phyloP scores from a whole-genome alignment of 768 basidiomycete genomes.

The Podaxis sp. region DNA sequence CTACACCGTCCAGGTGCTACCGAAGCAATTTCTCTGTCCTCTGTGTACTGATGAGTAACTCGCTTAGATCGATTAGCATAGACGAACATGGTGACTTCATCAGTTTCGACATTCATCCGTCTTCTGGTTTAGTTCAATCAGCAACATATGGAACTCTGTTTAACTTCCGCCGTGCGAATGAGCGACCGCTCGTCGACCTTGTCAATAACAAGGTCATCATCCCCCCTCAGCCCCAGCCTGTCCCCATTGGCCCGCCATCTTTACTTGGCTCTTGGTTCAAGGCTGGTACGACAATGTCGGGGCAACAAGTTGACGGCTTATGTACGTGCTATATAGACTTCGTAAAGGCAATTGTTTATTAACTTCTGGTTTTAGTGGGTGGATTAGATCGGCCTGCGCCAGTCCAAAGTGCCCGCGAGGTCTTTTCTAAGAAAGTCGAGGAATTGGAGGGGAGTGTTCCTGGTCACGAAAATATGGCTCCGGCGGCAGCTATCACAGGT shows the following conservation, averaged over 20 bases:
- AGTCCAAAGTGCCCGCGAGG: conserved; percentile 18
- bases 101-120: conserved; percentile 32
- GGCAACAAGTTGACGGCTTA: conserved; percentile 55
- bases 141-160: conserved; percentile 57
- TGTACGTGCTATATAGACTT: conserved; percentile 32
- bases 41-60: background rate
- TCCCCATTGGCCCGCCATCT: conserved; percentile 54
- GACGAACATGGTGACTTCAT: conserved; percentile 56
- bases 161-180: conserved; percentile 46
- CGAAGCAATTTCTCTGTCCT: background rate
- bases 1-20: conserved; percentile 29
- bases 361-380: conserved; percentile 43
- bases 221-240: conserved; percentile 59
- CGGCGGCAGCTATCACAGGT: conserved; percentile 25
- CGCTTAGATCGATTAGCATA: conserved; percentile 31
- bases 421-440: conserved; percentile 4
- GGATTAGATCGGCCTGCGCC: conserved; percentile 59
- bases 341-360: background rate
- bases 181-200: conserved; percentile 50
- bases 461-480: conserved; percentile 12
- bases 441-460: conserved; percentile 7
- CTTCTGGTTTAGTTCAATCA: conserved; percentile 28
- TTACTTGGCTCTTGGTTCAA: conserved; percentile 53
- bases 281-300: conserved; percentile 46
- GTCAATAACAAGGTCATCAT: conserved; percentile 33